Percentiles rank a stretch among this genome's conserved stretches.
Evolutionary conservation across 2,329 filamentous ascomycete genomes (phyloP).

Genomic region (Fusarium sp.): DNA sequence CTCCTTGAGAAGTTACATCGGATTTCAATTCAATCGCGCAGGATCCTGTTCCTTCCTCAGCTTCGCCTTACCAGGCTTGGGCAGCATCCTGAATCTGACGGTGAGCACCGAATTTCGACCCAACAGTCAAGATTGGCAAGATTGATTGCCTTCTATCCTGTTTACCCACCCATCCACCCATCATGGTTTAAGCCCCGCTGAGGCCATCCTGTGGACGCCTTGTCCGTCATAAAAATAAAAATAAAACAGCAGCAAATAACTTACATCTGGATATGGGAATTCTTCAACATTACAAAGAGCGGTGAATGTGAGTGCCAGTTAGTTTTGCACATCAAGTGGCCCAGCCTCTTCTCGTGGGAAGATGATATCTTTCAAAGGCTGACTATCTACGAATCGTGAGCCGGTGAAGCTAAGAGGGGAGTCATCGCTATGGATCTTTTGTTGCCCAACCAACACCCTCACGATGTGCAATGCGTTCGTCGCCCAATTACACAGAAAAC

Average conservation of each 20-base stretch:
- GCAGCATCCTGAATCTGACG: constrained; percentile 3
- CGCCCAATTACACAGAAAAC: constrained; percentile 6
- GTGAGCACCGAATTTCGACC: background rate
- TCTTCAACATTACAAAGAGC: constrained; percentile 19
- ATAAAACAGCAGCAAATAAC: constrained; percentile 19
- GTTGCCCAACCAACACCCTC: constrained; percentile 29
- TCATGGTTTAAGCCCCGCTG: constrained; percentile 19
- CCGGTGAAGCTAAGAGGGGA: constrained; percentile 23
- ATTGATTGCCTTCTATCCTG: background rate
- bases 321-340: constrained; percentile 8
- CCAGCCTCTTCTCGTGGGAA: constrained; percentile 22
- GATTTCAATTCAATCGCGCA: background rate
- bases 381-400: constrained; percentile 11
- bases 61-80: background rate
- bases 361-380: constrained; percentile 7
- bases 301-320: constrained; percentile 13
- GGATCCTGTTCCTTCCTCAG: background rate
- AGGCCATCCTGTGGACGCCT: constrained; percentile 35
- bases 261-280: background rate
- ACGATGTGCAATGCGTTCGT: background rate
- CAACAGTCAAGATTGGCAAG: constrained; percentile 1
- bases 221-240: constrained; percentile 15
- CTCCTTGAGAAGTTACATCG: background rate
- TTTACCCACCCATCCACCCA: constrained; percentile 26
- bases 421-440: constrained; percentile 4